These are phyloP conservation scores for Gracilaria gracilis DNA, from an alignment of 23 red algal genomes.

Conservation along the genomic window DNA sequence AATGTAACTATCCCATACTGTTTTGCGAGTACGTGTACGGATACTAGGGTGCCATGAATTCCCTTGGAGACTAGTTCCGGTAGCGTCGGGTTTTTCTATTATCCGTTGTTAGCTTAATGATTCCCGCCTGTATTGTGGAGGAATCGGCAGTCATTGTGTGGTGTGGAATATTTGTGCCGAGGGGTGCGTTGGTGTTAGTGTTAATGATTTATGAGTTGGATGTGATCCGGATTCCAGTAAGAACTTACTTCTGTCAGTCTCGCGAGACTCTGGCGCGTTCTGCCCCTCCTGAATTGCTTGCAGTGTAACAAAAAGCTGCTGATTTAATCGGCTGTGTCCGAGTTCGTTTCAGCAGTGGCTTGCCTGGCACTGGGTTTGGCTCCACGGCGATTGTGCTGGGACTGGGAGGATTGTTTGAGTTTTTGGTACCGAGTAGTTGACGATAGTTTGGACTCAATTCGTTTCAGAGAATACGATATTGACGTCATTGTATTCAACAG, in stretches of 20 bases:
- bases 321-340: background rate
- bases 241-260: background rate
- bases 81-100: background rate
- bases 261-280: background rate
- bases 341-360: background rate
- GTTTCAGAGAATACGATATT: background rate
- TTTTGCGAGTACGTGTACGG: background rate
- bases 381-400: background rate
- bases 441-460: background rate
- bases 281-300: background rate
- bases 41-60: background rate
- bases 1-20: background rate
- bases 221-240: background rate
- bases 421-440: background rate
- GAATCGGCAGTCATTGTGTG: background rate
- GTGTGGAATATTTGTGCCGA: background rate
- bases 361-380: background rate
- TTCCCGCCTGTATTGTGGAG: background rate
- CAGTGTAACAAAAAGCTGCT: background rate
- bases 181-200: too few species aligned
- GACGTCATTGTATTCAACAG: background rate
- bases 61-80: background rate
- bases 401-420: background rate
- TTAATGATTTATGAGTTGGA: background rate
- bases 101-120: background rate